These are phyloP conservation scores for Helicocarpus griseus DNA, from an alignment of 2,329 filamentous ascomycete genomes.

Conservation along the genomic window DNA sequence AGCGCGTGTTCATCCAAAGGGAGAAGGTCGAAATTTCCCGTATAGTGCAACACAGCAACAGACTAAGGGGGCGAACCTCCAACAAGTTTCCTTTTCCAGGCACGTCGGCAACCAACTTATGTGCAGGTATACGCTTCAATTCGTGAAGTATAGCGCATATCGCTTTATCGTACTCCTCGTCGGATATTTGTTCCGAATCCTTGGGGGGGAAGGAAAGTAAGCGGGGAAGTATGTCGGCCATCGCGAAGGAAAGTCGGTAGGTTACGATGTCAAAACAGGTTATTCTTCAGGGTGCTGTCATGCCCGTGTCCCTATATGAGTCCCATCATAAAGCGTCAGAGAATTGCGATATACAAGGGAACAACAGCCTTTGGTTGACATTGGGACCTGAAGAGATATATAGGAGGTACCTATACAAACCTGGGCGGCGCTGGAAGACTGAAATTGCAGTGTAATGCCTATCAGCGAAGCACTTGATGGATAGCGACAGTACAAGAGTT, in stretches of 20 bases:
- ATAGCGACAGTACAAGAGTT: no score
- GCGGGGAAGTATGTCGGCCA: neutral
- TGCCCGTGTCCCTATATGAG: neutral
- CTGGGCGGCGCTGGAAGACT: no score
- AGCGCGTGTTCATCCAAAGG: no score
- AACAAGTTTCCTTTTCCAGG: neutral
- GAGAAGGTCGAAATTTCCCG: no score
- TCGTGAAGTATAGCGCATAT: neutral
- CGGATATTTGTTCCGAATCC: neutral
- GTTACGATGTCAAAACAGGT: neutral
- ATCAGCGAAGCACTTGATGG: no score
- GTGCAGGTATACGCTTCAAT: neutral
- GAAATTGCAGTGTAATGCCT: no score
- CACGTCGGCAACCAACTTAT: neutral
- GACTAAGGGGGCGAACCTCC: neutral
- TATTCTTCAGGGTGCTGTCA: neutral
- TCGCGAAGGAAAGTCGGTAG: neutral
- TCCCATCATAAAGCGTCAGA: neutral
- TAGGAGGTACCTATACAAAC: no score
- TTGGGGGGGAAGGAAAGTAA: neutral
- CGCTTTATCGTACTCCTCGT: constrained; percentile 2
- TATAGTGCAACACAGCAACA: no score
- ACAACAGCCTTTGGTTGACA: no score
- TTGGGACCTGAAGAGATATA: no score
- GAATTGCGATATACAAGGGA: no score